Evolutionary conservation across 352 stramenopile genomes (phyloP).

Genomic region (Thraustochytrium striatum): DNA sequence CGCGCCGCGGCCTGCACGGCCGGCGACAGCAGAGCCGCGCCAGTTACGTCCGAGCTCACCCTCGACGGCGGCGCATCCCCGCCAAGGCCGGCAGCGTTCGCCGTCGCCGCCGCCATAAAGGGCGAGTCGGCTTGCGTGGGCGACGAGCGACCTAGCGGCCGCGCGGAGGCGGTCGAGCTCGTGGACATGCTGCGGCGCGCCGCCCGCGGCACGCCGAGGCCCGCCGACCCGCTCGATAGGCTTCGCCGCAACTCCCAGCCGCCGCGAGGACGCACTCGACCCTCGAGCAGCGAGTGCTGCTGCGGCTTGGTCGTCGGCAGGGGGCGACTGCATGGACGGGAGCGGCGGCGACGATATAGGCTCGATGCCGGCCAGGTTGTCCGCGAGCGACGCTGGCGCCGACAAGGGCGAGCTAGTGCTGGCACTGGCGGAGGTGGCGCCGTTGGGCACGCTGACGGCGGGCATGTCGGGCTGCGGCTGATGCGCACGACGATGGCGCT

Average conservation of each 20-base stretch:
- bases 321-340: neutral
- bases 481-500: conserved; percentile 1
- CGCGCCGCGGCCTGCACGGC: neutral
- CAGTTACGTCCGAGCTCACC: neutral
- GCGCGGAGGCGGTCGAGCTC: neutral
- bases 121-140: neutral
- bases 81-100: neutral
- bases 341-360: neutral
- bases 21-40: neutral
- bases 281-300: neutral
- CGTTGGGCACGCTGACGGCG: neutral
- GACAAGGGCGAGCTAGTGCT: neutral
- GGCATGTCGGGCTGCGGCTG: neutral
- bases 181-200: neutral
- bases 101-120: neutral
- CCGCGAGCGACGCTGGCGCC: neutral
- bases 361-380: neutral
- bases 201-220: no score
- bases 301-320: neutral
- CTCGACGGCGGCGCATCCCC: neutral
- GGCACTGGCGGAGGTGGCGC: neutral
- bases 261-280: no score
- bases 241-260: no score
- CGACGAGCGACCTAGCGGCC: neutral
- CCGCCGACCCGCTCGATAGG: no score